A percentile compares a stretch with the other conserved stretches of the same genome.
Conservation (phyloP, 768 basidiomycete species). For the Amyloporia xantha region DNA sequence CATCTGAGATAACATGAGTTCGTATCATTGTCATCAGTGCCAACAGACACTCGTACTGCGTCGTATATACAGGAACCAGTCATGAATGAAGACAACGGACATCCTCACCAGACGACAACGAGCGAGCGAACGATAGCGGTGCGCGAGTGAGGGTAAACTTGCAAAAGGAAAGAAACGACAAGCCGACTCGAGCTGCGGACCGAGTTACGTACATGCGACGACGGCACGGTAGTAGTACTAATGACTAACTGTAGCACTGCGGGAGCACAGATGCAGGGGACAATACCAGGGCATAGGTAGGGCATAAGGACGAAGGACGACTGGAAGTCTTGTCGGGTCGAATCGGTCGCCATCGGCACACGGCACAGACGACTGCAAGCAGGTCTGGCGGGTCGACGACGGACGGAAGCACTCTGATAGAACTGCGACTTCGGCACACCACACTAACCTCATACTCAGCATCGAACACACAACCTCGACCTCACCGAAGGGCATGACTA, state of each 20-base stretch:
- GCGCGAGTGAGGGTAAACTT: not conserved
- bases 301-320: constrained; percentile 5
- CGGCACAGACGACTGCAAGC: constrained; percentile 14
- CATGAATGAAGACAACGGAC: not conserved
- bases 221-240: constrained; percentile 2
- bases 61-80: constrained; percentile 1
- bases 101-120: not conserved
- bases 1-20: not conserved
- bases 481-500: constrained; percentile 17
- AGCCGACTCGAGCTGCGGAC: constrained; percentile 4
- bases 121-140: not conserved
- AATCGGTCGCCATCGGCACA: too few species aligned
- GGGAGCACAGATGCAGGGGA: constrained; percentile 3
- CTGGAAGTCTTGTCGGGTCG: too few species aligned
- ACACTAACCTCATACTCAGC: constrained; percentile 3
- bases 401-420: constrained; percentile 10
- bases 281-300: constrained; percentile 16
- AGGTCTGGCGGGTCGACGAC: constrained; percentile 11
- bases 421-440: constrained; percentile 6
- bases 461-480: constrained; percentile 13
- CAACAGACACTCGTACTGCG: not conserved
- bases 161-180: not conserved
- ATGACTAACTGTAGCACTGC: constrained; percentile 1
- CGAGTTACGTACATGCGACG: not conserved
- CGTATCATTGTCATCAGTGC: constrained; percentile 2